phyloP scores from a whole-genome alignment of 176 grass and related monocot genomes.

The Eleusine coracana region DNA sequence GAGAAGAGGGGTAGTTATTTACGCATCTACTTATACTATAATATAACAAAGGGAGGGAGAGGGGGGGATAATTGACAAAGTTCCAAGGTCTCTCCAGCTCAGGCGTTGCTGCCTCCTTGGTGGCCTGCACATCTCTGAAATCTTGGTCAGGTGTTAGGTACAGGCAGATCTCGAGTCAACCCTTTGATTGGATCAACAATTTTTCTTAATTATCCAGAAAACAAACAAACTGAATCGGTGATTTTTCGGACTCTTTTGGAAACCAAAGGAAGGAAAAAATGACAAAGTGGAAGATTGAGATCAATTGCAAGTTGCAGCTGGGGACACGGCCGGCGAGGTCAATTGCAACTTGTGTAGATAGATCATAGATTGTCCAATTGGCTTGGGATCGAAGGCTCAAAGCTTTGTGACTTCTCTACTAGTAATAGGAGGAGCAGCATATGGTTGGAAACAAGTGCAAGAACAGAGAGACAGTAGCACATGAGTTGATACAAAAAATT shows the following conservation, averaged over 20 bases:
- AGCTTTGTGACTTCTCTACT: too few relatives aligned
- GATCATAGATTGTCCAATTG: neutral
- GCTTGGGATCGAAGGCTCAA: too few relatives aligned
- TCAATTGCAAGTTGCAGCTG: neutral
- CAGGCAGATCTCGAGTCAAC: slow-evolving; percentile 27
- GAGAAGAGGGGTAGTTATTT: too few relatives aligned
- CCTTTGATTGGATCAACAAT: slow-evolving; percentile 35
- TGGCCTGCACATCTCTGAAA: slow-evolving; percentile 55
- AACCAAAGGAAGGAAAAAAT: neutral
- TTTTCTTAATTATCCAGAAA: slow-evolving; percentile 11
- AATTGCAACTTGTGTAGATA: neutral
- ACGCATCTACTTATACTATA: too few relatives aligned
- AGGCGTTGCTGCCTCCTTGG: slow-evolving; percentile 23
- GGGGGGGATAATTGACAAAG: slow-evolving; percentile 10
- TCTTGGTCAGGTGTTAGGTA: slow-evolving; percentile 42
- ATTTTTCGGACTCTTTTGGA: too few relatives aligned
- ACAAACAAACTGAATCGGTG: neutral
- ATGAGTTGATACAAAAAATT: neutral
- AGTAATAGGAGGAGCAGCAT: neutral
- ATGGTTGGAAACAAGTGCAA: neutral
- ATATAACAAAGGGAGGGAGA: too few relatives aligned
- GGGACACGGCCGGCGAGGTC: slow-evolving; percentile 12
- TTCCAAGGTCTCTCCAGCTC: slow-evolving; percentile 36
- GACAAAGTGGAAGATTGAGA: neutral
- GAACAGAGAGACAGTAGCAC: neutral